Evolutionary conservation across 176 grass and related monocot genomes (phyloP), one percentile per base, ranked within the genome.

Genomic region (Oropetium thomaeum): DNA sequence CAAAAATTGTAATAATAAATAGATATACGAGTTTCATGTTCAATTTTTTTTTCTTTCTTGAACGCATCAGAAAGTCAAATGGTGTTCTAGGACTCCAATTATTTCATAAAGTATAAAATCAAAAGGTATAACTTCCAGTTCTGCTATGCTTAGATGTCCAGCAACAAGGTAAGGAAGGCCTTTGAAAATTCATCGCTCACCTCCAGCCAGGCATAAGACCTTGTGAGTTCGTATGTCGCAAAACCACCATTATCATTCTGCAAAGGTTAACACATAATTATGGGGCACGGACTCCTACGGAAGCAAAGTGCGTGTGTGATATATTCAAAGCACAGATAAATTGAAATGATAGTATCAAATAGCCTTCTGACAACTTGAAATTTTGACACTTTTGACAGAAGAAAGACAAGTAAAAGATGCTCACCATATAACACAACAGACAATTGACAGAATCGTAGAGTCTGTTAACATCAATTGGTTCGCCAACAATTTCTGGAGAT

Each of bases 201-300:
- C 94, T 97, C 94, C 81, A 97, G 66, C 94, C 94, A 97, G 19
- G 86, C 74, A 85, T 89, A 97, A 77, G 94, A 93, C 58, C 94
- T 87, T 59, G 90, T 89, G 49, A 97, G 88, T 81, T 97, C 94
- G 82, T 91, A 97, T 68, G 94, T 83, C 23, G 90, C 94, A 63
- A 93, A 91, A 48, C 94, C 94, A 48, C 94, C 94, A 83, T 97
- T 84, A 20, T 81, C 70, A 85, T 97, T 97, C 94, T 97, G 84
- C 29, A 48, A 38, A 79, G 67, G 51, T 58, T 39, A 58, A 67
- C 27, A 82, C 12, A 71, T 73, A 58, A 8, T 35, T 65, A 84
- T 67, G 65, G 86, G 67, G 42, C 47, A 73, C 8, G 14, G 5
- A 17, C 20, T 71, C 53, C 38, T 23, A 74, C 4, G 45, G 45